Evolutionary conservation across 2,329 filamentous ascomycete genomes (phyloP).

Genomic region (Phialocephala sp.): DNA sequence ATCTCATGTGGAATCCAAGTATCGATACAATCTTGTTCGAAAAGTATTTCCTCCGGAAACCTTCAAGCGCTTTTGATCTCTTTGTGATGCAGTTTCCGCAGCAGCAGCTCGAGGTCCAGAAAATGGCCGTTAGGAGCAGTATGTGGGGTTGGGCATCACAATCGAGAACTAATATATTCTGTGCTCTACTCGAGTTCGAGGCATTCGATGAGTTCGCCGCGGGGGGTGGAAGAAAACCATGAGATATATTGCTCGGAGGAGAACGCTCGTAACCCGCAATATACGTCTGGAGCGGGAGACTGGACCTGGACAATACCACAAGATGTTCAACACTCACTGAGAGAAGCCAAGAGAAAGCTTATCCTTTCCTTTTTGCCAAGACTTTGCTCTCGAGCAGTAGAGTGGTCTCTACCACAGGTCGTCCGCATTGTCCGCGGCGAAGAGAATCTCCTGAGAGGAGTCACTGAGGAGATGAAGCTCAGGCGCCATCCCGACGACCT

Average conservation of each 20-base stretch:
- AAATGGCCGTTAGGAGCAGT: not conserved
- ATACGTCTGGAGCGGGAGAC: not conserved
- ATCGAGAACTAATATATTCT: not conserved
- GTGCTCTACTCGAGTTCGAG: not conserved
- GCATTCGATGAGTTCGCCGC: not conserved
- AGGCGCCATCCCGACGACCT: not conserved
- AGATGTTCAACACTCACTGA: not conserved
- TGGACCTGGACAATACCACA: not conserved
- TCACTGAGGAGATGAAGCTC: not conserved
- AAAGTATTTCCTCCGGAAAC: not conserved
- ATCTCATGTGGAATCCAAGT: not conserved
- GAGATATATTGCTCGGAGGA: not conserved
- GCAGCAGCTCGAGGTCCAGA: not conserved
- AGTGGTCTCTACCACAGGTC: not conserved
- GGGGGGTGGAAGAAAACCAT: not conserved
- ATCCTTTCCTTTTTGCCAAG: not conserved
- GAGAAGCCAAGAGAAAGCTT: not conserved
- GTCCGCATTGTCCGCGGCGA: not conserved
- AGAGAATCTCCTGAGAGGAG: slow-evolving; percentile 4
- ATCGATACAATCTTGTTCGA: slow-evolving; percentile 6
- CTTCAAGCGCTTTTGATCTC: not conserved
- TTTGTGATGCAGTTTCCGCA: not conserved
- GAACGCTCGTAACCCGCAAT: not conserved
- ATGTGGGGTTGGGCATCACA: not conserved
- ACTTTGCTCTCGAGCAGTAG: not conserved